Base-by-base conservation (phyloP, 768 basidiomycete species). In the Suillus brevipes region DNA sequence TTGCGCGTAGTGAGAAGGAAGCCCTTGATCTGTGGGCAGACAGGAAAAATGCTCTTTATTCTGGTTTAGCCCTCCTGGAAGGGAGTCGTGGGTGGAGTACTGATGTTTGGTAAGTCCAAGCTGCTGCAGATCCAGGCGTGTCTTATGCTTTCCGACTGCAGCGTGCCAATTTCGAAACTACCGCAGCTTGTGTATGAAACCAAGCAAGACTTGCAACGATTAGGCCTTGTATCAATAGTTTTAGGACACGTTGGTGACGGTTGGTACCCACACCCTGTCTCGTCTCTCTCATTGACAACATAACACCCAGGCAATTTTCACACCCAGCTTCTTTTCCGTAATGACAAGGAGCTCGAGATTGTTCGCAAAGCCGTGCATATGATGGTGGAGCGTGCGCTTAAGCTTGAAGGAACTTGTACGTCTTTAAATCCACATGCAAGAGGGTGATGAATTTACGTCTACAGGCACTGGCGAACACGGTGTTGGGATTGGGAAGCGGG, bases 381-480 rank as follows among this genome's bases (percentile, higher is more conserved):
- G 60, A 87, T 92, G 85, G 87, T 91, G 3, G 76, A 82, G 66
- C 81, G 89, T 16, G 90, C 90, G 3, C 86, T 92, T 63, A 82
- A 79, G 23, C 79, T 92, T 60, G 90, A 91, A 67, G 90, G 90
- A 23, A 91, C 90, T 49, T 92, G 90, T 89, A 66, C 68, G 83
- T 74, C 43, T 36, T 4, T 31, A 1, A 58, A 60, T 14, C 6
- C 25, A 58, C 6, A 28, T 23, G 16, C 23, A 28, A 18, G 16
- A 58, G 10, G 13, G 49, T 38, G 23, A 28, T 18, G 16, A 25
- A 40, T 9, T 40, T 40, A 38, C 10, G n/a, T 38, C 40, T 13
- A 13, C 53, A 89, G 89, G 87, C 68, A 90, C 88, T 0, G 91
- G 91, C 4, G 94, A 95, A 70, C 94, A 95, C 71, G 94, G 94